These are phyloP conservation scores for Trichoderma arundinaceum DNA, from an alignment of 2,329 filamentous ascomycete species.

Conservation along the genomic window DNA sequence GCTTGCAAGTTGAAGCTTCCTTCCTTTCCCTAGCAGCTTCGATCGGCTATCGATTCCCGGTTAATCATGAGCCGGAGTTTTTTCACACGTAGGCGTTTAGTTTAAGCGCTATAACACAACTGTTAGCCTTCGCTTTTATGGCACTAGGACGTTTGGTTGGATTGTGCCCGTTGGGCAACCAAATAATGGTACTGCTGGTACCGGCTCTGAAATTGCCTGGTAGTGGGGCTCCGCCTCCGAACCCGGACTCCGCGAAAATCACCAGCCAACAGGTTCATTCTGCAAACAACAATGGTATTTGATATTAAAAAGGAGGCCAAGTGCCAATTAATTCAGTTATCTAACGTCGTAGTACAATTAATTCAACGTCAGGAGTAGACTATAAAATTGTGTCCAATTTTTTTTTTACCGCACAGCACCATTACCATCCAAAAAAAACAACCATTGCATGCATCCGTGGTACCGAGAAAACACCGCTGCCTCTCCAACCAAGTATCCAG, in stretches of 20 bases:
- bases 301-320: neutral
- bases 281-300: neutral
- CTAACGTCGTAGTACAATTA: constrained; percentile 22
- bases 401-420: constrained; percentile 20
- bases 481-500: constrained; percentile 31
- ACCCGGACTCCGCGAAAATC: constrained; percentile 15
- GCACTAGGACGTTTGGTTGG: constrained; percentile 11
- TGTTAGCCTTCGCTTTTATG: neutral
- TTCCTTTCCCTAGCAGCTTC: constrained; percentile 2
- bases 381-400: constrained; percentile 27
- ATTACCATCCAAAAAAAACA: constrained; percentile 24
- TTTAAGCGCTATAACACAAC: neutral
- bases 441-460: constrained; percentile 18
- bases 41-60: constrained; percentile 16
- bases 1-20: constrained; percentile 10
- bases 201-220: neutral
- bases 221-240: constrained; percentile 28
- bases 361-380: constrained; percentile 22
- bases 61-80: constrained; percentile 12
- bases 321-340: constrained; percentile 18
- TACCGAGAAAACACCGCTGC: constrained; percentile 28
- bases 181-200: neutral
- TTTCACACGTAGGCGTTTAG: neutral
- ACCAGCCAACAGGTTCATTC: neutral
- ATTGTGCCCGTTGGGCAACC: neutral